Evolutionary conservation across 306 rosid species (phyloP).

Genomic region (Vigna unguiculata): DNA sequence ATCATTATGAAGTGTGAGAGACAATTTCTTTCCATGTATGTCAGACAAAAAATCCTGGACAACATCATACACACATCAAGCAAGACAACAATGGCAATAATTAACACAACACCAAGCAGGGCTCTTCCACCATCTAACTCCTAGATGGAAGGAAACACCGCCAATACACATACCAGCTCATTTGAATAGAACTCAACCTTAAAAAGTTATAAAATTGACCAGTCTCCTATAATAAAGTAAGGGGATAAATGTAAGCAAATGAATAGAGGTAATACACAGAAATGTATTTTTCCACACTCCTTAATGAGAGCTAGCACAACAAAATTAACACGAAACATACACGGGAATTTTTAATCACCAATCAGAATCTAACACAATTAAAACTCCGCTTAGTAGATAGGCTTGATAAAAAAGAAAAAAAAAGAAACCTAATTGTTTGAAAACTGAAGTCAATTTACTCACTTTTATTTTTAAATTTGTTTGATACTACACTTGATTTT

Average conservation of each 20-base stretch:
- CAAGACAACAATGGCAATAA: constrained; percentile 8
- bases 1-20: constrained; percentile 60
- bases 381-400: background rate
- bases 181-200: constrained; percentile 25
- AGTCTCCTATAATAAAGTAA: background rate
- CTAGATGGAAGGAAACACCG: background rate
- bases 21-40: constrained; percentile 67
- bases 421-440: background rate
- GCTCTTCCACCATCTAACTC: background rate
- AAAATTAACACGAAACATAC: constrained; percentile 5
- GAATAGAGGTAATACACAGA: background rate
- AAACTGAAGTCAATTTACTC: background rate
- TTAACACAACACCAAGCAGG: background rate
- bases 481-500: background rate
- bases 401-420: background rate
- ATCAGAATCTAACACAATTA: background rate
- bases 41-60: constrained; percentile 53
- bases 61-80: background rate
- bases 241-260: background rate
- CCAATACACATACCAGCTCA: constrained; percentile 2
- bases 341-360: background rate
- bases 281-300: background rate
- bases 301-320: background rate
- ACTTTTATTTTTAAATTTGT: background rate
- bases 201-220: background rate